phyloP scores from a whole-genome alignment of 192 early-diverging fungal genomes.

The Jimgerdemannia lactiflua region DNA sequence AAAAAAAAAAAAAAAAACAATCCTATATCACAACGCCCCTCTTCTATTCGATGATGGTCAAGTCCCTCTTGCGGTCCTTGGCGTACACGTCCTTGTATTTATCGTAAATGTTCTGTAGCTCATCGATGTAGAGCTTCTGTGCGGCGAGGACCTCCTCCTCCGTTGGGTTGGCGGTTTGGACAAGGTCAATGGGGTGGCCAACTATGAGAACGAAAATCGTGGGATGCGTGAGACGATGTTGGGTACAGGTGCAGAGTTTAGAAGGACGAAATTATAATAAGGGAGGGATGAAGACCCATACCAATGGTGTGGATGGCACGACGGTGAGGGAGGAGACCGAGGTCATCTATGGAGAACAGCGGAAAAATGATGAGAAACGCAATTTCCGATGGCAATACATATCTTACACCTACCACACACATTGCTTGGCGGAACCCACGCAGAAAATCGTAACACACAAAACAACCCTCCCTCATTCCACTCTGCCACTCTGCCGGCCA shows the following conservation, averaged over 20 bases:
- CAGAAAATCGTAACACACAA: not conserved
- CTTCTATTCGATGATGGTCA: constrained; percentile 61
- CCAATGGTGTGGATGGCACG: constrained; percentile 43
- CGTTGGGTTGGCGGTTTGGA: constrained; percentile 49
- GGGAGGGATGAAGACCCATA: constrained; percentile 7
- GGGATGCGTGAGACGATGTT: too few species aligned
- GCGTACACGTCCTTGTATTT: constrained; percentile 73
- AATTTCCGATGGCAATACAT: not conserved
- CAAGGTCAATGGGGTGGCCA: constrained; percentile 64
- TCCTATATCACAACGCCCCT: too few species aligned
- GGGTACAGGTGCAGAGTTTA: not conserved
- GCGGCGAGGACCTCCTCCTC: constrained; percentile 54
- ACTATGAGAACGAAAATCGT: constrained; percentile 26
- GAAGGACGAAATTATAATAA: not conserved
- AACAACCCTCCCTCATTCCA: not conserved
- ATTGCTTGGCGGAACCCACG: not conserved
- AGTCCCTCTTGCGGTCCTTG: constrained; percentile 56
- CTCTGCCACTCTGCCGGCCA: not conserved
- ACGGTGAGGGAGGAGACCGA: constrained; percentile 50
- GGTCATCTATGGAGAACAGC: constrained; percentile 32
- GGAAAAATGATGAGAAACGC: not conserved
- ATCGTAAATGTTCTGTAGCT: constrained; percentile 58
- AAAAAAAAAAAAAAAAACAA: too few species aligned
- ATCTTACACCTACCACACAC: not conserved
- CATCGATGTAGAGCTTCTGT: constrained; percentile 69